Percentiles rank a stretch among this genome's conserved stretches.
Evolutionary conservation across 2,329 filamentous ascomycete species (phyloP).

Genomic region (Pyricularia grisea): DNA sequence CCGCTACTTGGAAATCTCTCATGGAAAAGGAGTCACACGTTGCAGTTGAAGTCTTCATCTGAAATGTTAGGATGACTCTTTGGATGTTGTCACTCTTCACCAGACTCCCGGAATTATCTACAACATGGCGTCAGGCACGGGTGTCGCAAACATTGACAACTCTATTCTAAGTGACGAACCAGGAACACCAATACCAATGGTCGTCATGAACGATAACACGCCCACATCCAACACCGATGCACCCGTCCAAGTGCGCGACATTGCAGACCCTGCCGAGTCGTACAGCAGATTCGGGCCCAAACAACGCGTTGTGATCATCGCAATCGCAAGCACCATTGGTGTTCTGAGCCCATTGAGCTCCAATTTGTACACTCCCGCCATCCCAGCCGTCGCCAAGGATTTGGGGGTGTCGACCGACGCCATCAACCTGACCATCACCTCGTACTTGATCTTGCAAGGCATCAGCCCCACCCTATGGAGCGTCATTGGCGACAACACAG

Average conservation of each 20-base stretch:
- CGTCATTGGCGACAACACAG: slow-evolving; percentile 39
- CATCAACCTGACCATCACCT: slow-evolving; percentile 37
- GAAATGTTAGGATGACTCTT: neutral
- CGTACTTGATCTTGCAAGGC: slow-evolving; percentile 23
- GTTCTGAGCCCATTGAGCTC: neutral
- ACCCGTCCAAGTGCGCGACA: neutral
- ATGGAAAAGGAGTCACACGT: neutral
- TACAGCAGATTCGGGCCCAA: neutral
- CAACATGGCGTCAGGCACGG: neutral
- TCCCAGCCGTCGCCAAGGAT: slow-evolving; percentile 28
- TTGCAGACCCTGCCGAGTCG: neutral
- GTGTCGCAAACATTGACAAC: neutral
- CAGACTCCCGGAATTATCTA: neutral
- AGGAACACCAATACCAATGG: neutral
- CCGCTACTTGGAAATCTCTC: no score
- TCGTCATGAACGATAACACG: neutral
- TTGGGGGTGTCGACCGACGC: slow-evolving; percentile 27
- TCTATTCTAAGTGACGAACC: neutral
- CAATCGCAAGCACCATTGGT: neutral
- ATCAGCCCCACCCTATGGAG: slow-evolving; percentile 22
- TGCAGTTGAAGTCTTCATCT: neutral
- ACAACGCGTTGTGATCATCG: neutral
- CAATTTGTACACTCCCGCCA: slow-evolving; percentile 27
- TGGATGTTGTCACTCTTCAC: neutral
- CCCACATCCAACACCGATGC: neutral